Percentiles rank a stretch among this genome's conserved stretches.
Evolutionary conservation across 257 asterid species (phyloP).

Genomic region (Gentiana dahurica): DNA sequence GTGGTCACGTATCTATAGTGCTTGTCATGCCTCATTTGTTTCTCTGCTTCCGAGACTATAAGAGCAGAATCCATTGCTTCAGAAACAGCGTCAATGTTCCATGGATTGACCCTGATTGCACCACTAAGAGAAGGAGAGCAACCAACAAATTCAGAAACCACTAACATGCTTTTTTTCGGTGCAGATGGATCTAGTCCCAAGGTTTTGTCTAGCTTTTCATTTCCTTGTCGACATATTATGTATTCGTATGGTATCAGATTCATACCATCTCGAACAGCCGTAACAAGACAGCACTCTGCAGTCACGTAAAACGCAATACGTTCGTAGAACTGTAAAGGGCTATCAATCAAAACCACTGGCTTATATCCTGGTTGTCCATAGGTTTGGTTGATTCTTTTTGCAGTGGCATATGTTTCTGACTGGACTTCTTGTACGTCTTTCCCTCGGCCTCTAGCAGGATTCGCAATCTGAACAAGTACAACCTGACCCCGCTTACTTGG

Average conservation of each 20-base stretch:
- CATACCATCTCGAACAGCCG: slow-evolving; percentile 90
- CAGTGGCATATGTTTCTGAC: slow-evolving; percentile 62
- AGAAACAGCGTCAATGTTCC: slow-evolving; percentile 69
- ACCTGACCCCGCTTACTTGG: slow-evolving; percentile 57
- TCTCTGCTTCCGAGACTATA: slow-evolving; percentile 54
- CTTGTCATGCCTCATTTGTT: slow-evolving; percentile 78
- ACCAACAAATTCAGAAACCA: slow-evolving; percentile 70
- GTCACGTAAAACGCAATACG: slow-evolving; percentile 62
- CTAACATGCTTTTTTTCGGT: slow-evolving; percentile 72
- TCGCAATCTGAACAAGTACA: slow-evolving; percentile 68
- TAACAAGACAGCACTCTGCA: slow-evolving; percentile 79
- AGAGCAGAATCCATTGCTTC: slow-evolving; percentile 85
- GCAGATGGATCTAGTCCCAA: slow-evolving; percentile 37
- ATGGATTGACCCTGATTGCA: slow-evolving; percentile 76
- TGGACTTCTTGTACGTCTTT: slow-evolving; percentile 70
- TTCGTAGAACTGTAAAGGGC: slow-evolving; percentile 54
- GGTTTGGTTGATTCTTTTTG: slow-evolving; percentile 38
- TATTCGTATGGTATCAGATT: slow-evolving; percentile 81
- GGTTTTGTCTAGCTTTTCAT: slow-evolving; percentile 37
- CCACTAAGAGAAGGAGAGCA: slow-evolving; percentile 87
- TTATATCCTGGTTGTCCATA: slow-evolving; percentile 56
- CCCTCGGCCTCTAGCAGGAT: slow-evolving; percentile 89
- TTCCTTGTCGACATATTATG: slow-evolving; percentile 69
- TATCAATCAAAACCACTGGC: slow-evolving; percentile 65
- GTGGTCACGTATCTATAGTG: slow-evolving; percentile 70